phyloP scores from a whole-genome alignment of 2,329 filamentous ascomycete species.

The Fusarium beomiforme region DNA sequence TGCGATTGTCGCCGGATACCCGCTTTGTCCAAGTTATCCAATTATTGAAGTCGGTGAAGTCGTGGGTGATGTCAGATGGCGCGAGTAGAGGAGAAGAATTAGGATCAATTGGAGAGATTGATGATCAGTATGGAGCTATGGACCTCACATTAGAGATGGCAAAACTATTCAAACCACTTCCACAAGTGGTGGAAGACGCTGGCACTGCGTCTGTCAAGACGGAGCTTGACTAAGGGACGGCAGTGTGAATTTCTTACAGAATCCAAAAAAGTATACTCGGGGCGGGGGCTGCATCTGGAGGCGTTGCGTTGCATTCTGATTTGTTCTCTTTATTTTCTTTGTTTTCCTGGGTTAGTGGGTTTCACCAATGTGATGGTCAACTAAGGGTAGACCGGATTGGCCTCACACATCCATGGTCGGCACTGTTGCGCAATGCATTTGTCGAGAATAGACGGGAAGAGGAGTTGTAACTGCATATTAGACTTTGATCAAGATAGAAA shows the following conservation, averaged over 20 bases:
- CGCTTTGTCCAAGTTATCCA: conserved; percentile 70
- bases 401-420: conserved; percentile 45
- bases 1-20: conserved; percentile 65
- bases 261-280: conserved; percentile 46
- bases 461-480: conserved; percentile 53
- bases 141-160: conserved; percentile 77
- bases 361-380: conserved; percentile 33
- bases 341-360: conserved; percentile 36
- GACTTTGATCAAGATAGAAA: conserved; percentile 54
- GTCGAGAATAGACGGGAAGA: conserved; percentile 50
- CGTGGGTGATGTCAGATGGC: conserved; percentile 71
- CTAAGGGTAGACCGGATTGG: conserved; percentile 34
- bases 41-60: conserved; percentile 67
- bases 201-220: conserved; percentile 55
- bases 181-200: conserved; percentile 55
- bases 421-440: conserved; percentile 50
- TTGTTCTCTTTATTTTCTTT: conserved; percentile 44
- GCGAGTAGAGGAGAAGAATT: conserved; percentile 72
- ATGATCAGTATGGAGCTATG: conserved; percentile 70
- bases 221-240: conserved; percentile 48
- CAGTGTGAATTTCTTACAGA: conserved; percentile 45
- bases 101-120: conserved; percentile 74
- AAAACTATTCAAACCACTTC: conserved; percentile 72
- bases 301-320: conserved; percentile 52
- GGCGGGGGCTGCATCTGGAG: conserved; percentile 51